Evolutionary conservation across 75 land plant species (phyloP).

Genomic region (Adiantum capillusveneris): DNA sequence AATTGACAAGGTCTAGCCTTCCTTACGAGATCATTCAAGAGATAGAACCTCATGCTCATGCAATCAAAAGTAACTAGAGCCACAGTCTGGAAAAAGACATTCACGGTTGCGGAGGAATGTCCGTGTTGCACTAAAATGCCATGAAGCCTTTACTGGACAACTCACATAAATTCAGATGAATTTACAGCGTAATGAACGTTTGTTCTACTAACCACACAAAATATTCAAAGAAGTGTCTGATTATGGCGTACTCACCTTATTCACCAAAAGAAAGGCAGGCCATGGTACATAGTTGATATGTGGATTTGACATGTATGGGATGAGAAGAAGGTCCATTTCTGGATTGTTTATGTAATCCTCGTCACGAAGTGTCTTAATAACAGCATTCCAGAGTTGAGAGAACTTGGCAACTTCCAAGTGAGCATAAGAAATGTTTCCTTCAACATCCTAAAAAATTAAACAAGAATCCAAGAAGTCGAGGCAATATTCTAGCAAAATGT

Average conservation of each 20-base stretch:
- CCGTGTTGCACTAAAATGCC: no score
- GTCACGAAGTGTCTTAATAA: constrained; percentile 26
- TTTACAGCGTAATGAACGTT: no score
- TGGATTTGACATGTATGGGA: constrained; percentile 27
- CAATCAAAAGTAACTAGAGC: no score
- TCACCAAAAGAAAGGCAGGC: constrained; percentile 36
- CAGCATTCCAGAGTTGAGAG: constrained; percentile 37
- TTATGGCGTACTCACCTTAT: constrained; percentile 17
- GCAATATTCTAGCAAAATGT: not conserved
- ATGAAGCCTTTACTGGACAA: no score
- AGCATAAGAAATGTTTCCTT: not conserved
- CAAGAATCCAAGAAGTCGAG: not conserved
- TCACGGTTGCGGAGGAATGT: no score
- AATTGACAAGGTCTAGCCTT: no score
- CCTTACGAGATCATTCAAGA: no score
- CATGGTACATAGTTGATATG: constrained; percentile 24
- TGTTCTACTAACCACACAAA: no score
- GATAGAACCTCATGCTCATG: no score
- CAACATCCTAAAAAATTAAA: not conserved
- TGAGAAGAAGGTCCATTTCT: constrained; percentile 33
- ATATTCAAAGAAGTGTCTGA: no score
- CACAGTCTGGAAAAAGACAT: no score
- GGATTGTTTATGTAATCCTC: constrained; percentile 30
- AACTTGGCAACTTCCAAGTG: constrained; percentile 23
- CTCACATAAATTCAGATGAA: no score